A percentile compares a stretch with the other conserved stretches of the same genome.
These are phyloP conservation scores for Coprinopsis marcescibilis DNA, from an alignment of 768 basidiomycete genomes.

Conservation along the genomic window DNA sequence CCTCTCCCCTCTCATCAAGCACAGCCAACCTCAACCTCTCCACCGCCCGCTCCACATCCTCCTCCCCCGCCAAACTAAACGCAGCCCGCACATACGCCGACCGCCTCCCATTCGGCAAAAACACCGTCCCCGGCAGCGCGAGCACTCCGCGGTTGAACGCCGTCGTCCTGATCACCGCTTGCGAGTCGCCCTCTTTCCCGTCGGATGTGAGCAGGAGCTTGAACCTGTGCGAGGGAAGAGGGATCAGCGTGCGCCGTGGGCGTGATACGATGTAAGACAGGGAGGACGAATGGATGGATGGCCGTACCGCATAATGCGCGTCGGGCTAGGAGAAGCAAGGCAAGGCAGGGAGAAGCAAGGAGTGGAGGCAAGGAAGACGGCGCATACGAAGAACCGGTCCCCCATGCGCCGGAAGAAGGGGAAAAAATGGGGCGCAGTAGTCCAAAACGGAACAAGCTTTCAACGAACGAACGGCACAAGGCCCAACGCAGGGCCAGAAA, in stretches of 20 bases:
- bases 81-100: conserved; percentile 77
- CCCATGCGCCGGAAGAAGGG: no score
- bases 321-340: no score
- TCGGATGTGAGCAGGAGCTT: conserved; percentile 44
- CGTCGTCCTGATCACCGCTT: conserved; percentile 61
- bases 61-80: conserved; percentile 64
- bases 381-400: no score
- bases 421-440: no score
- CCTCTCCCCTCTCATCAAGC: conserved; percentile 22
- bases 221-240: conserved; percentile 56
- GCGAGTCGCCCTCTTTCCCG: conserved; percentile 55
- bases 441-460: no score
- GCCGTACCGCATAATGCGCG: no score
- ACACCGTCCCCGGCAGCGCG: conserved; percentile 83
- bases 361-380: no score
- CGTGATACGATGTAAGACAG: background rate
- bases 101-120: conserved; percentile 65
- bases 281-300: no score
- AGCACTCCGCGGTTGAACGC: conserved; percentile 81
- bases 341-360: background rate
- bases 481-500: no score
- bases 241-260: no score
- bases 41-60: conserved; percentile 72
- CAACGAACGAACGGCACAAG: no score
- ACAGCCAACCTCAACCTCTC: conserved; percentile 45